These are phyloP conservation scores for Nigrospora osmanthi DNA, from an alignment of 2,329 filamentous ascomycete species.

Conservation along the genomic window DNA sequence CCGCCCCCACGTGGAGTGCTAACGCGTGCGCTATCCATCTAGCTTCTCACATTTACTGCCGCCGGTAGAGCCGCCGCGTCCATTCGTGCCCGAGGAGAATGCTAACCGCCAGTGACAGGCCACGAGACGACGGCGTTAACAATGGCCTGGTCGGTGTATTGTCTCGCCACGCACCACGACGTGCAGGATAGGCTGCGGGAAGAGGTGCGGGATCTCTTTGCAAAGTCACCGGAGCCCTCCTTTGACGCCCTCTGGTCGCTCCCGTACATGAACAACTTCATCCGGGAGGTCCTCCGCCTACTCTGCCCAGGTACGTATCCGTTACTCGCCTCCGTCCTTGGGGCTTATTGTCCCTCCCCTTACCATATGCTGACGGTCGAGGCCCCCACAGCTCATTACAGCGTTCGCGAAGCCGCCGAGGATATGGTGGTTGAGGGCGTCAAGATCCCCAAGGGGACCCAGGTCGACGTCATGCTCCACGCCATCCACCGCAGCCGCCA, in stretches of 20 bases:
- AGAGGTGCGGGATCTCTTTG: conserved; percentile 18
- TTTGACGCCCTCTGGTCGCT: conserved; percentile 20
- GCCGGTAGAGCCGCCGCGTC: no score
- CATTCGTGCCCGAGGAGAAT: no score
- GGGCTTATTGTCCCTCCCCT: background rate
- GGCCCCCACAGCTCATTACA: background rate
- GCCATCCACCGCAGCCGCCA: conserved; percentile 7
- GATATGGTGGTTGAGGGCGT: conserved; percentile 14
- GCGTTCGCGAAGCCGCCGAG: conserved; percentile 10
- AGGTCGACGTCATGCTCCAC: conserved; percentile 12
- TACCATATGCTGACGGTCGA: no score
- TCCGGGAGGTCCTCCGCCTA: conserved; percentile 24
- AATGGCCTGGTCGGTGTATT: conserved; percentile 23
- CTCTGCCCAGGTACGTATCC: conserved; percentile 19
- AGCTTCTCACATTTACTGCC: no score
- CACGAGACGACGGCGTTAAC: conserved; percentile 26
- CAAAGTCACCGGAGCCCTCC: conserved; percentile 7
- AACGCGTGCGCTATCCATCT: no score
- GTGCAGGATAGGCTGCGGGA: conserved; percentile 22
- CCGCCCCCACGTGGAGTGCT: no score
- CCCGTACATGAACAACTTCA: conserved; percentile 25
- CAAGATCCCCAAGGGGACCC: conserved; percentile 14
- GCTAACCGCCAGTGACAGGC: conserved; percentile 7
- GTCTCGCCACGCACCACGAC: conserved; percentile 19
- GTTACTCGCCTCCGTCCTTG: background rate